phyloP scores from a whole-genome alignment of 1,284 basidiomycete species.

The Malassezia slooffiae region DNA sequence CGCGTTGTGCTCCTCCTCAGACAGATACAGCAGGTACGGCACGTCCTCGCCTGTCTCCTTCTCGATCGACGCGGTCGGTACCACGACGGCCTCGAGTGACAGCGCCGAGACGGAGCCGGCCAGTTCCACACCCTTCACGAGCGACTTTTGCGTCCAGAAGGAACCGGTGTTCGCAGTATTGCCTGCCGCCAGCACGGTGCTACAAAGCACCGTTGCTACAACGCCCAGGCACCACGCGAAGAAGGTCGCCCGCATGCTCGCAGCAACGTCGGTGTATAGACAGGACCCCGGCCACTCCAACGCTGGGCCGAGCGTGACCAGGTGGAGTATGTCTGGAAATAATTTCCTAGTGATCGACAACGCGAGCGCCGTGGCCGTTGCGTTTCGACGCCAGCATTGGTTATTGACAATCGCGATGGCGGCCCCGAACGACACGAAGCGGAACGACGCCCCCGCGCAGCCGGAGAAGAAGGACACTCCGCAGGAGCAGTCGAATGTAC shows the following conservation, averaged over 20 bases:
- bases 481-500: conserved; percentile 16
- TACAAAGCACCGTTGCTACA: too few species aligned
- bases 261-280: too few species aligned
- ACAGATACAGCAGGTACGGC: conserved; percentile 20
- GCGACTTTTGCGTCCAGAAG: conserved; percentile 9
- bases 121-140: conserved; percentile 25
- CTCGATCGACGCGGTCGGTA: conserved; percentile 24
- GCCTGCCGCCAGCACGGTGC: too few species aligned
- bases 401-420: neutral
- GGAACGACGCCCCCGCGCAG: neutral
- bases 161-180: too few species aligned
- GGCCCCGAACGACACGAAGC: neutral
- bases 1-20: conserved; percentile 13
- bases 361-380: neutral
- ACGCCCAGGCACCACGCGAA: too few species aligned
- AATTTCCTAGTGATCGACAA: conserved; percentile 2
- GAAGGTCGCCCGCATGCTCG: too few species aligned
- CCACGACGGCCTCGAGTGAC: conserved; percentile 16
- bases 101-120: conserved; percentile 25
- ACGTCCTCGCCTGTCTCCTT: conserved; percentile 18
- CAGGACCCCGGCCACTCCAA: too few species aligned
- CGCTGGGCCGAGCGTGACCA: too few species aligned
- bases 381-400: neutral
- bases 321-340: conserved; percentile 3
- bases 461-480: neutral